Evolutionary conservation across 2,329 filamentous ascomycete genomes (phyloP), one percentile per base, ranked within the genome.

Genomic region (Fusarium sp.): DNA sequence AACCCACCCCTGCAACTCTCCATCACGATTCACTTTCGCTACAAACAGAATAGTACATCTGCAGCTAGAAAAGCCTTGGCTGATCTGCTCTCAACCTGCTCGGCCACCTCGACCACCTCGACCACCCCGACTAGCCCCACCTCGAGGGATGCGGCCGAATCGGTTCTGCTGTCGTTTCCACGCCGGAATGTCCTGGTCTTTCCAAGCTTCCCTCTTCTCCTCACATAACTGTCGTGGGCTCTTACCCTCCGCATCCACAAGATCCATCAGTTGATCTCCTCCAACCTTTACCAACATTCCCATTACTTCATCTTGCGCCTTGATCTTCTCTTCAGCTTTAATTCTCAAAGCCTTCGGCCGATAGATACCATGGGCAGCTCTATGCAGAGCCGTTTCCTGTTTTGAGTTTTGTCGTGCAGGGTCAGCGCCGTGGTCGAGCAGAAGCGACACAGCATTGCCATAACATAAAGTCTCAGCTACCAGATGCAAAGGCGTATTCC

Each of bases 381-480:
- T 16, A 3, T 57, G 44, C 1, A 57, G 5, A 6, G 30, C 15
- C 1, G 11, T 51, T 8, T 29, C 34, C 34, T 14, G 5, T 8
- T 30, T 30, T 1, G 1, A 0, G n/a, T 30, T 51, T 9, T 29
- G 34, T 1, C 0, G 14, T 3, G 0, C 0, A 8, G 14, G 11
- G 1, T 40, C 54, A 11, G 30, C 45, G 2, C 45, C 30, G 14
- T 24, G 11, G 8, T 51, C 30, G 0, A 57, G 44, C 1, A 51
- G 30, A 22, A 30, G 6, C 0, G 1, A 12, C 4, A 51, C 20
- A 7, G 15, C 24, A 8, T 51, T 25, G 1, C 18, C 4, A n/a
- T 50, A 50, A 2, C 24, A 3, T 6, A 57, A 14, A 2, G 8
- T 6, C 3, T 8, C 25, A 15, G 9, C 44, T 5, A 12, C 6